phyloP scores from a whole-genome alignment of 441 rosid genomes.

The Eugenia klotzschiana region DNA sequence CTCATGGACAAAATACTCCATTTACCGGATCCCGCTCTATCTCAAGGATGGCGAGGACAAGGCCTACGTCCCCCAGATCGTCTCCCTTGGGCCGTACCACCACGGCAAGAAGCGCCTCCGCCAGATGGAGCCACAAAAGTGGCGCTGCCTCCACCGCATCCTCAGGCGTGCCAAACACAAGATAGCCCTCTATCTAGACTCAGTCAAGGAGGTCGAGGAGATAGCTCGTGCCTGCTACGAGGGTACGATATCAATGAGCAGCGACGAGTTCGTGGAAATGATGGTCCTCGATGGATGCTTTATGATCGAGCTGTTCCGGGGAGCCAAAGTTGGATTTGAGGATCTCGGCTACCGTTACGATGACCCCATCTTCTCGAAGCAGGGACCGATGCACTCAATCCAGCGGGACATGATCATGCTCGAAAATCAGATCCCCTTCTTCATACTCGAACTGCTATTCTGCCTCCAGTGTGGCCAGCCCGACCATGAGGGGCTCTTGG shows the following conservation, averaged over 20 bases:
- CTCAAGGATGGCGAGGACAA: slow-evolving; percentile 63
- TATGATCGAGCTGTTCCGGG: slow-evolving; percentile 57
- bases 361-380: slow-evolving; percentile 70
- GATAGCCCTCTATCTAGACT: slow-evolving; percentile 39
- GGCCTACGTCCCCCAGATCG: slow-evolving; percentile 62
- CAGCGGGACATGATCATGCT: slow-evolving; percentile 88
- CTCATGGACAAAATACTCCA: slow-evolving; percentile 48
- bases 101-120: slow-evolving; percentile 53
- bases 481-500: slow-evolving; percentile 45
- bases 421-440: slow-evolving; percentile 76
- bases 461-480: slow-evolving; percentile 47
- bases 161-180: slow-evolving; percentile 44
- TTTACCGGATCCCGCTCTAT: slow-evolving; percentile 67
- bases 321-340: slow-evolving; percentile 52
- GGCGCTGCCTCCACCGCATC: slow-evolving; percentile 55
- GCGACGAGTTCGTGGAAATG: slow-evolving; percentile 73
- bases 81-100: slow-evolving; percentile 77
- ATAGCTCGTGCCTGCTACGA: slow-evolving; percentile 57
- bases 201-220: slow-evolving; percentile 56
- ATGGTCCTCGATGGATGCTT: slow-evolving; percentile 84
- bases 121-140: slow-evolving; percentile 69
- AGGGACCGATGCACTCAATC: slow-evolving; percentile 78
- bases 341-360: slow-evolving; percentile 59
- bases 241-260: slow-evolving; percentile 33
- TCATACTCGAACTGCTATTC: slow-evolving; percentile 46